A percentile compares a stretch with the other conserved stretches of the same genome.
These are phyloP conservation scores for Rhizopogon rudus DNA, from an alignment of 768 basidiomycete genomes.

Conservation along the genomic window DNA sequence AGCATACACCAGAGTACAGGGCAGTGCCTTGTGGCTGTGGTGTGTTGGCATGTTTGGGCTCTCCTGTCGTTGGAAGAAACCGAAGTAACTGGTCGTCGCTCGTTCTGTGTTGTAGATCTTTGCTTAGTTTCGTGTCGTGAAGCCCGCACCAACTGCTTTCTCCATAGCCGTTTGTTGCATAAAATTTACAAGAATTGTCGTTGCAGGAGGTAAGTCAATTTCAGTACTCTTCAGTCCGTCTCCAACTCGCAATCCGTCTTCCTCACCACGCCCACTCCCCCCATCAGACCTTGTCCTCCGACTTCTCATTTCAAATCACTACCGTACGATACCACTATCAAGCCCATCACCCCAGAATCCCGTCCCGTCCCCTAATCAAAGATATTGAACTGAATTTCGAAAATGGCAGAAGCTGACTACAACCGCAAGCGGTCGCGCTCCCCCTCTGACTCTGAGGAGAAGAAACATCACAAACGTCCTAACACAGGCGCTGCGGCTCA, in stretches of 20 bases:
- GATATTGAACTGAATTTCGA: conserved; percentile 48
- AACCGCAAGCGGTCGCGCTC: conserved; percentile 86
- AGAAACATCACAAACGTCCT: conserved; percentile 77
- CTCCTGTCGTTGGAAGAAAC: background rate
- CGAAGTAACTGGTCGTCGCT: background rate
- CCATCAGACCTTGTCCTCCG: conserved; percentile 44
- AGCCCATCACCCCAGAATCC: conserved; percentile 38
- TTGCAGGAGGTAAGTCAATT: conserved; percentile 30
- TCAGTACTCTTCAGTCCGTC: conserved; percentile 26
- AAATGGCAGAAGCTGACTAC: conserved; percentile 83
- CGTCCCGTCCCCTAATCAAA: conserved; percentile 29
- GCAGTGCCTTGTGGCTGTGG: background rate
- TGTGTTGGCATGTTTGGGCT: background rate
- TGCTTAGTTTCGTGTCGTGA: too few relatives aligned
- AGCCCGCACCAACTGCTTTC: background rate
- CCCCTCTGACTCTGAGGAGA: conserved; percentile 74
- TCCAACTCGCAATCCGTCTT: conserved; percentile 55
- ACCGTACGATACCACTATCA: conserved; percentile 34
- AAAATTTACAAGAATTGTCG: background rate
- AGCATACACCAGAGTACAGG: too few relatives aligned
- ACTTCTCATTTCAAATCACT: conserved; percentile 34
- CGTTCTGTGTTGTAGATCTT: background rate
- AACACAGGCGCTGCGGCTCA: conserved; percentile 68
- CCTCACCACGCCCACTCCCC: conserved; percentile 50
- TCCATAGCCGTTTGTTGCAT: background rate